These are phyloP conservation scores for Botrytis aclada DNA, from an alignment of 2,329 filamentous ascomycete genomes.

Conservation along the genomic window DNA sequence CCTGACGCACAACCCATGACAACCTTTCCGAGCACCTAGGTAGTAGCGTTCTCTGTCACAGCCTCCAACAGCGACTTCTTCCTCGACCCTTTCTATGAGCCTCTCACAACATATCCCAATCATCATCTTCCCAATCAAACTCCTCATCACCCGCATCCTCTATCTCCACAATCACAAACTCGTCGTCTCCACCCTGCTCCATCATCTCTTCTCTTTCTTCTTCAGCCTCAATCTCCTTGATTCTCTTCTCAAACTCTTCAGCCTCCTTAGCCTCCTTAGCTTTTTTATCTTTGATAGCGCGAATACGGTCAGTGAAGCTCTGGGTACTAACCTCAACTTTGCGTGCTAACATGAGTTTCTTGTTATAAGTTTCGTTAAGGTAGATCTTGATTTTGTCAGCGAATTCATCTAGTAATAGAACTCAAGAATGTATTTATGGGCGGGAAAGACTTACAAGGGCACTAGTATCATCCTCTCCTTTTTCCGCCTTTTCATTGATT, in stretches of 20 bases:
- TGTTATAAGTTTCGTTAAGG: background rate
- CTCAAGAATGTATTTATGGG: too few relatives aligned
- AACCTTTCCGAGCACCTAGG: background rate
- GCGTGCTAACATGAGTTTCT: background rate
- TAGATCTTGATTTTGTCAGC: background rate
- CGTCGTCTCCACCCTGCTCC: background rate
- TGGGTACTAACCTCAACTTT: background rate
- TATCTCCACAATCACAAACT: background rate
- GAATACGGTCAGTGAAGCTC: background rate
- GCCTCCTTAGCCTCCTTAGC: background rate
- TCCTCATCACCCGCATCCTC: background rate
- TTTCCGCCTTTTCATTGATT: background rate
- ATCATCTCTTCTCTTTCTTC: background rate
- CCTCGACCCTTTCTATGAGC: accelerated
- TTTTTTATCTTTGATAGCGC: background rate
- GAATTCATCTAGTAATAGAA: accelerated
- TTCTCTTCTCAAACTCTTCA: background rate
- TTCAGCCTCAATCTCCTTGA: background rate
- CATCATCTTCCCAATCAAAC: background rate
- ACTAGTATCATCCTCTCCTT: background rate
- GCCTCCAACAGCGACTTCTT: background rate
- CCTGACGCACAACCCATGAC: background rate
- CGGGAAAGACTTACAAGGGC: background rate
- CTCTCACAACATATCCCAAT: background rate
- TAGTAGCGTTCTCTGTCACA: background rate